These are phyloP conservation scores for Cystobasidiopsis lactophilus DNA, from an alignment of 768 basidiomycete genomes.

Conservation along the genomic window DNA sequence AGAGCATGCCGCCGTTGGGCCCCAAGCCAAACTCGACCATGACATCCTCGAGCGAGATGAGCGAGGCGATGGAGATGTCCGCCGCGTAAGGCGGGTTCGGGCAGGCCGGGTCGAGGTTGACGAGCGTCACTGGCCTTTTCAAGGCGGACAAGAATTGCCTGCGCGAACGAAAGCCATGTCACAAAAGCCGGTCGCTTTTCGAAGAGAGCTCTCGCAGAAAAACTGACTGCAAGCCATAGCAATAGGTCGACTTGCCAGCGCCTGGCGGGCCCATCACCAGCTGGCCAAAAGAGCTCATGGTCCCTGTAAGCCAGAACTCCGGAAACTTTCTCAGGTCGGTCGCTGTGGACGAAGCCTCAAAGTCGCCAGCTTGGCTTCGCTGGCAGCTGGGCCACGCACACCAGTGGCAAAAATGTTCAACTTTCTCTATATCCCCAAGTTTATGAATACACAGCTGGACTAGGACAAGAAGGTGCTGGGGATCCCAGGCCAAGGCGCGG, in stretches of 20 bases:
- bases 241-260: conserved; percentile 27
- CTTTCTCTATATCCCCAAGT: too few relatives aligned
- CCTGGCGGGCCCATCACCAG: background rate
- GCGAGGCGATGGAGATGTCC: conserved; percentile 55
- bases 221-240: conserved; percentile 28
- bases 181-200: background rate
- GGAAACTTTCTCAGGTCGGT: too few relatives aligned
- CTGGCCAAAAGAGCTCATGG: background rate
- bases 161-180: background rate
- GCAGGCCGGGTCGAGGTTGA: conserved; percentile 93
- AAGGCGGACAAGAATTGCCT: conserved; percentile 55
- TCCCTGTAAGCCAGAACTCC: too few relatives aligned
- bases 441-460: too few relatives aligned
- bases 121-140: conserved; percentile 58
- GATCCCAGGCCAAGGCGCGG: too few relatives aligned
- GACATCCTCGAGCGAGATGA: conserved; percentile 68
- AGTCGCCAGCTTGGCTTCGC: too few relatives aligned
- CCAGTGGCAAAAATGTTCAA: too few relatives aligned
- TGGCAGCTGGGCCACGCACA: too few relatives aligned
- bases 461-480: too few relatives aligned
- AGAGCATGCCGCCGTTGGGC: conserved; percentile 88
- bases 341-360: too few relatives aligned
- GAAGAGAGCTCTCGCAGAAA: background rate
- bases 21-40: conserved; percentile 70
- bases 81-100: conserved; percentile 76